These are phyloP conservation scores for Apiospora rasikravindrae DNA, from an alignment of 2,329 filamentous ascomycete genomes.

Conservation along the genomic window DNA sequence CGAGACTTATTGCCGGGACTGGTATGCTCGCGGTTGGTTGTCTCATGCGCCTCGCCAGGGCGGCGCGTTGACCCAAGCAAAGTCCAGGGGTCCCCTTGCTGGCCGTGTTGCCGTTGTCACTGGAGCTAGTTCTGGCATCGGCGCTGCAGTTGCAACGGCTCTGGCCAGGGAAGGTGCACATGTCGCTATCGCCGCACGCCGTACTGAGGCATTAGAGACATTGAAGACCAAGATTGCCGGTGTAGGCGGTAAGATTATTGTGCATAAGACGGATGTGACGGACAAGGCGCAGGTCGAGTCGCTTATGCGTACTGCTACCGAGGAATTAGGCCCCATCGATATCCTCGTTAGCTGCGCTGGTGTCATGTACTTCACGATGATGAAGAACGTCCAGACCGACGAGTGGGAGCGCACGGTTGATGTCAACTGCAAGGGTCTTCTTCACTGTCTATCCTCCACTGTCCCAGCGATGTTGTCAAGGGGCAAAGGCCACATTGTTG, in stretches of 20 bases:
- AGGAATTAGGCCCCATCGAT: conserved; percentile 73
- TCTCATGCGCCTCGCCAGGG: conserved; percentile 60
- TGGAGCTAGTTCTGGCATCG: conserved; percentile 80
- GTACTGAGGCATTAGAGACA: conserved; percentile 69
- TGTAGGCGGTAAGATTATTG: conserved; percentile 68
- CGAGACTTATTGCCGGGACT: conserved; percentile 79
- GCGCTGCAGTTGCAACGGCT: conserved; percentile 73
- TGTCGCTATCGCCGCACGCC: conserved; percentile 74
- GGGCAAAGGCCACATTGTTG: conserved; percentile 74
- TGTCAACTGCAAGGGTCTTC: conserved; percentile 83
- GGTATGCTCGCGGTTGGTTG: conserved; percentile 81
- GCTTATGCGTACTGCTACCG: conserved; percentile 63
- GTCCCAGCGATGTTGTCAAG: conserved; percentile 75
- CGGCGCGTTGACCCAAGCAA: conserved; percentile 24
- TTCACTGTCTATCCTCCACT: conserved; percentile 72
- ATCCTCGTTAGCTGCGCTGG: conserved; percentile 82
- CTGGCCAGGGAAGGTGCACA: conserved; percentile 74
- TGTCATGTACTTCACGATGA: conserved; percentile 90
- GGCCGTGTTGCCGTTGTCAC: conserved; percentile 78
- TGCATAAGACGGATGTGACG: conserved; percentile 76
- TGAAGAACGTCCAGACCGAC: conserved; percentile 74
- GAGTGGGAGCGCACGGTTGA: conserved; percentile 85
- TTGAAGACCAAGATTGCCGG: conserved; percentile 65
- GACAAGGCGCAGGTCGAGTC: conserved; percentile 68
- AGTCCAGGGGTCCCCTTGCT: conserved; percentile 60